Evolutionary conservation across 108 stramenopile species (phyloP).

Genomic region (Seminavis robusta): DNA sequence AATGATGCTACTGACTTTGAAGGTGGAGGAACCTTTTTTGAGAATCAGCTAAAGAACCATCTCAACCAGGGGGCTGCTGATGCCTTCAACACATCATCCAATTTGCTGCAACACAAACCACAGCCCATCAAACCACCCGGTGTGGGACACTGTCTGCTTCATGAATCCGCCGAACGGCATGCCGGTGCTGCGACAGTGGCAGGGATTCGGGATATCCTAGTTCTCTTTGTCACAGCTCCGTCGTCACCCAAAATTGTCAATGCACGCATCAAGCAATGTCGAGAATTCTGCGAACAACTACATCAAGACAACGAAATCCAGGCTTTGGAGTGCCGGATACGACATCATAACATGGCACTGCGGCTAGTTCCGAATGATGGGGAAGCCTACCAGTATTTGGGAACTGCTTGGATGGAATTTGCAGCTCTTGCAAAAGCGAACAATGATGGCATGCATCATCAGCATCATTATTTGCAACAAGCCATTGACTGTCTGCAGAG

Average conservation of each 20-base stretch:
- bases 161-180: conserved; percentile 55
- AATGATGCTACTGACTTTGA: conserved; percentile 44
- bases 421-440: not conserved
- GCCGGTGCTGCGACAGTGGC: conserved; percentile 49
- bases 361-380: conserved; percentile 40
- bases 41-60: conserved; percentile 33
- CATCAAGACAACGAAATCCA: not conserved
- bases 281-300: not conserved
- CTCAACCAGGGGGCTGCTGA: not conserved
- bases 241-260: conserved; percentile 1
- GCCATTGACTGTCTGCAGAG: conserved; percentile 32
- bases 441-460: no score
- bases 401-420: conserved; percentile 51
- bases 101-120: not conserved
- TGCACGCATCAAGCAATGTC: conserved; percentile 9
- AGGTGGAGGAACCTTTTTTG: conserved; percentile 72
- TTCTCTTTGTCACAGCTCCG: conserved; percentile 55
- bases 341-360: conserved; percentile 50
- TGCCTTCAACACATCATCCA: no score
- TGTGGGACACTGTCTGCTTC: conserved; percentile 49
- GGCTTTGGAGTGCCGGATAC: conserved; percentile 37
- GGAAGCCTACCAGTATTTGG: conserved; percentile 66
- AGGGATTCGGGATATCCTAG: conserved; percentile 68
- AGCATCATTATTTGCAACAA: conserved; percentile 1
- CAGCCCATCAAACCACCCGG: conserved; percentile 43